Percentiles rank a stretch among this genome's conserved stretches.
These are phyloP conservation scores for Tillandsia leiboldiana DNA, from an alignment of 176 grass and related monocot genomes.

Conservation along the genomic window DNA sequence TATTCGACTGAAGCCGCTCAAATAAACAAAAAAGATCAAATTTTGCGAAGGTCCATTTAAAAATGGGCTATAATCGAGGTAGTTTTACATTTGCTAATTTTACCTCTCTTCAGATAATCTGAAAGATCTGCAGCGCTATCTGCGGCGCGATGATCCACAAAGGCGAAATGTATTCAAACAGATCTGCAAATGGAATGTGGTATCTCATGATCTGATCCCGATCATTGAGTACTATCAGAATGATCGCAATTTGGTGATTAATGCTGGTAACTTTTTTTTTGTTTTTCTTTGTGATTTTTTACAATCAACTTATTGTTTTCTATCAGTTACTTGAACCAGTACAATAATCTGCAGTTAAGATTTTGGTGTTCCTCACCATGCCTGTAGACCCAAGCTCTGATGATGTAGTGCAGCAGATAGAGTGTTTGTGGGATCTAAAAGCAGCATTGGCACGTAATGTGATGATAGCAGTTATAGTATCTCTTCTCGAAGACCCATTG, in stretches of 20 bases:
- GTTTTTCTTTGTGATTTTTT: background rate
- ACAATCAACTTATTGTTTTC: background rate
- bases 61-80: too few species aligned
- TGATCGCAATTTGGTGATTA: slow-evolving; percentile 63
- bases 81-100: background rate
- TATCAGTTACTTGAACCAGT: background rate
- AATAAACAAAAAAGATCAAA: background rate
- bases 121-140: slow-evolving; percentile 73
- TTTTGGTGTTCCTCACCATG: slow-evolving; percentile 94
- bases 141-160: slow-evolving; percentile 65
- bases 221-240: slow-evolving; percentile 72
- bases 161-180: slow-evolving; percentile 74
- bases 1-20: too few species aligned
- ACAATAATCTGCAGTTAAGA: slow-evolving; percentile 50
- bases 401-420: slow-evolving; percentile 67
- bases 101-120: slow-evolving; percentile 50
- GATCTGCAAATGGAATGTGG: slow-evolving; percentile 81
- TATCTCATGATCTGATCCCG: slow-evolving; percentile 65
- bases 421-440: slow-evolving; percentile 94
- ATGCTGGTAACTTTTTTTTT: slow-evolving; percentile 28
- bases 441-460: slow-evolving; percentile 46
- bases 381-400: slow-evolving; percentile 70
- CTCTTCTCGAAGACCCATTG: slow-evolving; percentile 86
- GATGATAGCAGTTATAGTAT: slow-evolving; percentile 64
- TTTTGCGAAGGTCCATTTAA: background rate